Percentiles rank a stretch among this genome's conserved stretches.
Conservation (phyloP, 768 basidiomycete species). For the Boletellus sp. region DNA sequence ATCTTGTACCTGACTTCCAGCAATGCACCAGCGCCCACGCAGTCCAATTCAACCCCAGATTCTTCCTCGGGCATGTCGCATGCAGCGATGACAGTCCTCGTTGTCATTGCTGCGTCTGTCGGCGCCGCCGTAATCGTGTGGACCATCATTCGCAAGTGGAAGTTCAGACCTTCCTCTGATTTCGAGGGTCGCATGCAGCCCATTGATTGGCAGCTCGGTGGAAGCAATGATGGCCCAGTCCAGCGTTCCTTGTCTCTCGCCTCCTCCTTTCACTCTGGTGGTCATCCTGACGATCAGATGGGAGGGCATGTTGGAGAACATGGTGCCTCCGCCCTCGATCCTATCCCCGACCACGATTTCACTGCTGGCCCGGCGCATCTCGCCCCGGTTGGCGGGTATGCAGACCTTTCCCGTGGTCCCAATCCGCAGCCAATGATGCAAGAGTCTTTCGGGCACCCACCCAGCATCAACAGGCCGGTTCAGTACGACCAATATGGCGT, state of each 20-base stretch:
- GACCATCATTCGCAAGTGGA: slow-evolving; percentile 93
- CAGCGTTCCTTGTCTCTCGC: slow-evolving; percentile 50
- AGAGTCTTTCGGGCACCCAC: slow-evolving; percentile 34
- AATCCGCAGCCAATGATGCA: slow-evolving; percentile 60
- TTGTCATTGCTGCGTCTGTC: slow-evolving; percentile 64
- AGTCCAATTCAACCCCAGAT: slow-evolving; percentile 12
- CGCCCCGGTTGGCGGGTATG: slow-evolving; percentile 75
- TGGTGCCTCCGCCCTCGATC: slow-evolving; percentile 32
- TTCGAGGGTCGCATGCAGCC: slow-evolving; percentile 85
- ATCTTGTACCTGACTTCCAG: slow-evolving; percentile 35
- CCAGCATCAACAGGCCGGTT: slow-evolving; percentile 43
- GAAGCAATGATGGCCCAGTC: slow-evolving; percentile 43
- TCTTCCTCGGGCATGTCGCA: slow-evolving; percentile 38
- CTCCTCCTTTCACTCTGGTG: slow-evolving; percentile 68
- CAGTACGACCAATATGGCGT: slow-evolving; percentile 54
- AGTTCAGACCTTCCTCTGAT: slow-evolving; percentile 73
- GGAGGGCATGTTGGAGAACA: slow-evolving; percentile 25
- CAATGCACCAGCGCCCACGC: slow-evolving; percentile 19
- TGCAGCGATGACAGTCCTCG: slow-evolving; percentile 55
- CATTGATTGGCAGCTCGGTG: slow-evolving; percentile 81
- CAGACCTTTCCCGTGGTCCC: slow-evolving; percentile 73
- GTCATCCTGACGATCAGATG: slow-evolving; percentile 31
- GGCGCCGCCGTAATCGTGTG: slow-evolving; percentile 72
- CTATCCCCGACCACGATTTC: slow-evolving; percentile 73
- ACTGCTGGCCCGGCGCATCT: slow-evolving; percentile 56